These are phyloP conservation scores for Pseudocercospora ulei DNA, from an alignment of 2,329 filamentous ascomycete species.

Conservation along the genomic window DNA sequence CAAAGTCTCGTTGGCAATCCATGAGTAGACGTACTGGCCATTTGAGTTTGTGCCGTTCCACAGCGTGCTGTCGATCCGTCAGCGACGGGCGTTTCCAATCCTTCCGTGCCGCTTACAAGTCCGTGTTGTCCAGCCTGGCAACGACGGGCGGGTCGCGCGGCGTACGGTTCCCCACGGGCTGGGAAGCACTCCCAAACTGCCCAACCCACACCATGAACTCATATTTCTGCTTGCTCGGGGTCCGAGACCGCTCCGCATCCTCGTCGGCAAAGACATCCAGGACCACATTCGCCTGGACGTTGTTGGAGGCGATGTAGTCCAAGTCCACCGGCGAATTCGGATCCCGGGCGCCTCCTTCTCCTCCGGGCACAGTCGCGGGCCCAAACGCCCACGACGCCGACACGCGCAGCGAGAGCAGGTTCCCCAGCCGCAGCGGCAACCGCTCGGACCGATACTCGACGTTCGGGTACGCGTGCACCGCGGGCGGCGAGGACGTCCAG, in stretches of 20 bases:
- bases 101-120: slow-evolving; percentile 11
- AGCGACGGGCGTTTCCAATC: no score
- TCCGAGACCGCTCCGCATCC: slow-evolving; percentile 13
- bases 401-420: slow-evolving; percentile 11
- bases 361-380: slow-evolving; percentile 11
- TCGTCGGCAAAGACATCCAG: slow-evolving; percentile 21
- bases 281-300: slow-evolving; percentile 18
- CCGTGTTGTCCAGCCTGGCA: slow-evolving; percentile 7
- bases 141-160: slow-evolving; percentile 15
- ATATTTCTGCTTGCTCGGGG: slow-evolving; percentile 17
- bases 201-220: slow-evolving; percentile 23
- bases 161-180: slow-evolving; percentile 15
- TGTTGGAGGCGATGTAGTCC: slow-evolving; percentile 9
- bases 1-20: slow-evolving; percentile 19
- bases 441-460: slow-evolving; percentile 15
- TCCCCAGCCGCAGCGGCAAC: slow-evolving; percentile 14
- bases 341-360: slow-evolving; percentile 5
- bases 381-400: slow-evolving; percentile 17
- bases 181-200: slow-evolving; percentile 15
- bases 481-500: slow-evolving; percentile 14
- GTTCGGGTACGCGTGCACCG: slow-evolving; percentile 18
- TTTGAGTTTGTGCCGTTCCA: slow-evolving; percentile 19
- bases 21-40: slow-evolving; percentile 19
- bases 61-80: slow-evolving; percentile 12
- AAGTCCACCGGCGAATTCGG: slow-evolving; percentile 12